Conservation (phyloP, 1,284 basidiomycete species). For the Puccinia triticina region DNA sequence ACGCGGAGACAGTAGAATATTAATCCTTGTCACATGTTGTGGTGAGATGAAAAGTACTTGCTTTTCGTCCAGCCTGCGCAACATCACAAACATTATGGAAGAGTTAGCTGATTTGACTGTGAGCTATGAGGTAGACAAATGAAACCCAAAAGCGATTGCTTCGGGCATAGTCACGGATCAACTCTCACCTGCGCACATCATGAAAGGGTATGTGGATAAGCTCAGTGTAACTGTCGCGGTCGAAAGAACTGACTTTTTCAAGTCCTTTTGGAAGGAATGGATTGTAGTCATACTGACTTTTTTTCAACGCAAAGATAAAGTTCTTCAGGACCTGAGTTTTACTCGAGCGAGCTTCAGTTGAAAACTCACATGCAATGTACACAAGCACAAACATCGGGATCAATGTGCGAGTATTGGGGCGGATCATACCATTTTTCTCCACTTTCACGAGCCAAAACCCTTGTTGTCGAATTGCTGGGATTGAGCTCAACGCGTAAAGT, state of each 20-base stretch:
- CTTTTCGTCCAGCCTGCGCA: constrained; percentile 13
- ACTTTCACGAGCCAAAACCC: constrained; percentile 15
- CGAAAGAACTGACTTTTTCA: background rate
- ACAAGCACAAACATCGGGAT: constrained; percentile 5
- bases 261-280: constrained; percentile 4
- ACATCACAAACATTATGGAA: background rate
- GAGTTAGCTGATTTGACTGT: constrained; percentile 2
- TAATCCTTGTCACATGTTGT: background rate
- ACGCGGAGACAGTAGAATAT: background rate
- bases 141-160: background rate
- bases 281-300: constrained; percentile 8
- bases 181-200: constrained; percentile 10
- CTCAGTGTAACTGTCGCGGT: background rate
- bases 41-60: background rate
- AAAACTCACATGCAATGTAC: constrained; percentile 4
- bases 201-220: constrained; percentile 6
- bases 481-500: constrained; percentile 8
- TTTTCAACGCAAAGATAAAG: background rate
- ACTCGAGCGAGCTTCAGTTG: no score
- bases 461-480: background rate
- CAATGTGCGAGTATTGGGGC: background rate
- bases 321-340: background rate
- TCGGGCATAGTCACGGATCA: background rate
- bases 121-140: background rate
- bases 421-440: constrained; percentile 13